Evolutionary conservation across 2,329 filamentous ascomycete genomes (phyloP).

Genomic region (Zymoseptoria passerinii): DNA sequence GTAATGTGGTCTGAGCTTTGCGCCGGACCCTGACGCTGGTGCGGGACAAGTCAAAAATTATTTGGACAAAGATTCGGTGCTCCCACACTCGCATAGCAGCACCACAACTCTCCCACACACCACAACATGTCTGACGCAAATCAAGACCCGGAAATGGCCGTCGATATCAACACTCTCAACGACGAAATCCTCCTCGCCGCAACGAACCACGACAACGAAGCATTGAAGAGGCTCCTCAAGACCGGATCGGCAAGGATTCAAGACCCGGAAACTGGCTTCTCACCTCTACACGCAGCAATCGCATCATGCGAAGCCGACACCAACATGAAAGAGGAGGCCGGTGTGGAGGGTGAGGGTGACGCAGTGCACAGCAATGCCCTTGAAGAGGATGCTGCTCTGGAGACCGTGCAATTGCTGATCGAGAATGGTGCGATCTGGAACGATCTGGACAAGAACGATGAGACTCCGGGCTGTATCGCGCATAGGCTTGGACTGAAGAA

Average conservation of each 20-base stretch:
- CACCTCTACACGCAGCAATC: slow-evolving; percentile 83
- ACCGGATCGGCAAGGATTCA: slow-evolving; percentile 59
- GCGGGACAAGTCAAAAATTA: too few relatives aligned
- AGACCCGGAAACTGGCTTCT: slow-evolving; percentile 76
- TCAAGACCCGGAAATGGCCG: slow-evolving; percentile 16
- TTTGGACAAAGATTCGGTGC: background rate
- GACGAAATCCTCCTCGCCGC: slow-evolving; percentile 60
- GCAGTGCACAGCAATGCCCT: slow-evolving; percentile 27
- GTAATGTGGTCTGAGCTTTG: too few relatives aligned
- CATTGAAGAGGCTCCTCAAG: slow-evolving; percentile 61
- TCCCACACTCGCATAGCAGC: background rate
- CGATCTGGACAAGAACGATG: slow-evolving; percentile 74
- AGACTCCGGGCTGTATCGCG: slow-evolving; percentile 88
- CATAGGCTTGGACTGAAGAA: slow-evolving; percentile 56
- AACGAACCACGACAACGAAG: slow-evolving; percentile 54
- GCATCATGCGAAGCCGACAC: slow-evolving; percentile 48
- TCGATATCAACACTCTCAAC: slow-evolving; percentile 38
- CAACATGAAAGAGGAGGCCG: slow-evolving; percentile 22
- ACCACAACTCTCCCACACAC: background rate
- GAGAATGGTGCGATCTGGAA: slow-evolving; percentile 95
- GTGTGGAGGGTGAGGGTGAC: slow-evolving; percentile 26
- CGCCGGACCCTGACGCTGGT: too few relatives aligned
- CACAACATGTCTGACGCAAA: slow-evolving; percentile 6
- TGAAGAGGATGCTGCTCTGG: slow-evolving; percentile 52
- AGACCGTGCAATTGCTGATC: slow-evolving; percentile 67